These are phyloP conservation scores for Clonostachys chloroleuca DNA, from an alignment of 2,329 filamentous ascomycete species.

Conservation along the genomic window DNA sequence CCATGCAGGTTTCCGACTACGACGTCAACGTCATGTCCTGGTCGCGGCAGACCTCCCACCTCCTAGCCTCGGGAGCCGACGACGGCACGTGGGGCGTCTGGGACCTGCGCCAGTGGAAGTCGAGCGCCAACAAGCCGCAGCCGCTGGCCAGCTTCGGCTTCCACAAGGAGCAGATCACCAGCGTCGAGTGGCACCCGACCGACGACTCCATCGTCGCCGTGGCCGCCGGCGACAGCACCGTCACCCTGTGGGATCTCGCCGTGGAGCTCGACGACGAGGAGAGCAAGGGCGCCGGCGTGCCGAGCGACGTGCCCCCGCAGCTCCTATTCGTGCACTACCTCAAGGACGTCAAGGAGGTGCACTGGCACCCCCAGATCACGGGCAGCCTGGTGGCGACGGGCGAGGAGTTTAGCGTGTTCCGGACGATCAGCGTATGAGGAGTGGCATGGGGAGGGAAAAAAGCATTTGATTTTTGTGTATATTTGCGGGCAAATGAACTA, in stretches of 20 bases:
- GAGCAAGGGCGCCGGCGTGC: slow-evolving; percentile 76
- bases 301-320: slow-evolving; percentile 85
- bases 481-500: too few relatives aligned
- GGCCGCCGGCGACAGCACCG: slow-evolving; percentile 86
- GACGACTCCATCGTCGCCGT: slow-evolving; percentile 95
- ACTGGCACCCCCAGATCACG: slow-evolving; percentile 97
- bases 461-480: too few relatives aligned
- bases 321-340: slow-evolving; percentile 96
- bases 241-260: slow-evolving; percentile 94
- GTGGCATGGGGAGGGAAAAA: too few relatives aligned
- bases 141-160: slow-evolving; percentile 93
- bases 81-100: slow-evolving; percentile 94
- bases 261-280: slow-evolving; percentile 98
- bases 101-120: slow-evolving; percentile 94
- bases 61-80: slow-evolving; percentile 89
- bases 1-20: slow-evolving; percentile 74
- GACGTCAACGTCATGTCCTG: slow-evolving; percentile 98
- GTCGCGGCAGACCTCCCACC: slow-evolving; percentile 82
- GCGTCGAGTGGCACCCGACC: slow-evolving; percentile 94
- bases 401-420: slow-evolving; percentile 81
- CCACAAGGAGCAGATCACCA: slow-evolving; percentile 95
- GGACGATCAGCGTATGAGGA: slow-evolving; percentile 72
- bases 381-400: slow-evolving; percentile 88
- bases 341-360: slow-evolving; percentile 88
- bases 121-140: slow-evolving; percentile 54